Evolutionary conservation across 768 basidiomycete species (phyloP).

Genomic region (Lactarius sanguifluus): DNA sequence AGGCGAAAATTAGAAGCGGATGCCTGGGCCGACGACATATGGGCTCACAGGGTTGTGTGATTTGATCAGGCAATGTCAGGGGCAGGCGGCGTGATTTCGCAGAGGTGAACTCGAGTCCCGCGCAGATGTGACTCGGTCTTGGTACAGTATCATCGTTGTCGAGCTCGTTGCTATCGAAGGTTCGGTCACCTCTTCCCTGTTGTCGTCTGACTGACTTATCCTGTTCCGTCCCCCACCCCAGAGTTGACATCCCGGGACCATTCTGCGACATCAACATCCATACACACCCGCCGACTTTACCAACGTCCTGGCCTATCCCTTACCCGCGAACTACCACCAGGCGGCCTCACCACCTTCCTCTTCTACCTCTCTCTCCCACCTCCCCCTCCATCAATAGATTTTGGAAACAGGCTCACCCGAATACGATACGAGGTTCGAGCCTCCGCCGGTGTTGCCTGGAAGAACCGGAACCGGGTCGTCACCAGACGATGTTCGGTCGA

Average conservation of each 20-base stretch:
- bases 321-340: constrained; percentile 66
- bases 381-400: constrained; percentile 68
- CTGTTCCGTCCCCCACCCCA: constrained; percentile 32
- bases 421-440: constrained; percentile 74
- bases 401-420: constrained; percentile 64
- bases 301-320: constrained; percentile 78
- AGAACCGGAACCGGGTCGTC: constrained; percentile 67
- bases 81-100: too few relatives aligned
- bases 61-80: too few relatives aligned
- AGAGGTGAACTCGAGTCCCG: constrained; percentile 64
- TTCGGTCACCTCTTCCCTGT: constrained; percentile 28
- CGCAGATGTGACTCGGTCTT: constrained; percentile 72
- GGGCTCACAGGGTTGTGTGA: too few relatives aligned
- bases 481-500: constrained; percentile 59
- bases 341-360: constrained; percentile 75
- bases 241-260: constrained; percentile 77
- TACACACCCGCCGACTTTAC: constrained; percentile 68
- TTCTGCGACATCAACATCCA: constrained; percentile 75
- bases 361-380: constrained; percentile 70
- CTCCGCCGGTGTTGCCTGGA: constrained; percentile 71
- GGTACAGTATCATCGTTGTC: constrained; percentile 61
- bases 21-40: background rate
- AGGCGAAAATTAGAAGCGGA: background rate
- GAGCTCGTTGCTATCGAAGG: constrained; percentile 79
- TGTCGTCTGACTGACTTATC: constrained; percentile 5